phyloP scores from a whole-genome alignment of 2,329 filamentous ascomycete species.

The Pleurostoma richardsiae region DNA sequence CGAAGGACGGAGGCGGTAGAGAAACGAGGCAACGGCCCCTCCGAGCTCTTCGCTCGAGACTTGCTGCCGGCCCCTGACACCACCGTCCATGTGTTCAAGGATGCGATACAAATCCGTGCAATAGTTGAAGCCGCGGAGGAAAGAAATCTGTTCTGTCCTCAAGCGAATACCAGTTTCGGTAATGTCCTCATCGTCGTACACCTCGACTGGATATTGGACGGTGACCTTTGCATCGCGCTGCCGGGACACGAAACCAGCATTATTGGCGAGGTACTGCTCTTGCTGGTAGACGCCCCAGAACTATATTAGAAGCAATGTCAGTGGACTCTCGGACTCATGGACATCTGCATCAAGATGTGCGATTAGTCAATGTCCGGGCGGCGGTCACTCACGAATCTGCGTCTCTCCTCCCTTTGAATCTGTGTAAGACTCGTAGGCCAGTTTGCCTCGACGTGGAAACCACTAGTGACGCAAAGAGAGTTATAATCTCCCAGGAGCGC shows the following conservation, averaged over 20 bases:
- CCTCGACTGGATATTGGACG: background rate
- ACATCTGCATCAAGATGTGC: too few relatives aligned
- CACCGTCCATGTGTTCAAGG: background rate
- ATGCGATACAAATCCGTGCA: slow-evolving; percentile 1
- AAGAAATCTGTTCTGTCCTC: background rate
- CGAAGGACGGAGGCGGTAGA: background rate
- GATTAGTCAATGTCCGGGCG: too few relatives aligned
- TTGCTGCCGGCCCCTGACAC: background rate
- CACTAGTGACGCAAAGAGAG: background rate
- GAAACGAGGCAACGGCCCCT: background rate
- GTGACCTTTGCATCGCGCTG: background rate
- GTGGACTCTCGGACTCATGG: background rate
- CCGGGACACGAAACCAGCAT: background rate
- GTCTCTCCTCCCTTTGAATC: background rate
- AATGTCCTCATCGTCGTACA: background rate
- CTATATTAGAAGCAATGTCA: background rate
- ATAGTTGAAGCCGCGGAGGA: background rate
- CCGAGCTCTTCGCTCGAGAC: background rate
- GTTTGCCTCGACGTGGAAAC: background rate
- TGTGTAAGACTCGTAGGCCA: background rate
- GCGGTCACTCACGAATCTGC: background rate
- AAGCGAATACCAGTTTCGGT: background rate
- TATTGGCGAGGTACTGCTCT: background rate
- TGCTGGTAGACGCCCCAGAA: slow-evolving; percentile 1
- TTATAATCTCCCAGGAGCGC: background rate